Conservation (phyloP, 2,329 filamentous ascomycete species). For the Harringtonia lauricola region DNA sequence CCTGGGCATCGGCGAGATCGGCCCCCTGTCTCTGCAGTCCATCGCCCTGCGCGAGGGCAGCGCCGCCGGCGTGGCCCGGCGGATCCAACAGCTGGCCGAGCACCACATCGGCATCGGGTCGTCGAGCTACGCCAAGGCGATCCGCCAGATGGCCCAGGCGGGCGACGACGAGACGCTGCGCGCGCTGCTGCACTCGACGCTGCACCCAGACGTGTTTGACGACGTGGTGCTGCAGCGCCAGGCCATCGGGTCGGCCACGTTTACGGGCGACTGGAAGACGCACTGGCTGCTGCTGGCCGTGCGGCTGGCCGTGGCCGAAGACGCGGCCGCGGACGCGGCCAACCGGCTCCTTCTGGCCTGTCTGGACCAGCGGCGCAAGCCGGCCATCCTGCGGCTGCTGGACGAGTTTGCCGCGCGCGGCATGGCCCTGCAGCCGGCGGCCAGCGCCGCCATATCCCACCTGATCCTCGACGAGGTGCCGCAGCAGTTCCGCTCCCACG, state of each 20-base stretch:
- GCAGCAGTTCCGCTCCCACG: constrained; percentile 11
- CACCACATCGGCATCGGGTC: constrained; percentile 51
- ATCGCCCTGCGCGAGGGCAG: constrained; percentile 54
- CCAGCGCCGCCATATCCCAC: constrained; percentile 16
- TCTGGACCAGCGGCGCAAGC: constrained; percentile 16
- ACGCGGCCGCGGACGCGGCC: constrained; percentile 17
- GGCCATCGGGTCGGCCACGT: constrained; percentile 24
- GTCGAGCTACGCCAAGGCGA: constrained; percentile 52
- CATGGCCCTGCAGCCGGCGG: constrained; percentile 17
- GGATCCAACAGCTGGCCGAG: constrained; percentile 49
- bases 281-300: constrained; percentile 33
- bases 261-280: constrained; percentile 27
- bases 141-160: constrained; percentile 51
- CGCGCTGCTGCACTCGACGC: constrained; percentile 34
- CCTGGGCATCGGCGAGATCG: constrained; percentile 61
- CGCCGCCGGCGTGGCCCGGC: constrained; percentile 41
- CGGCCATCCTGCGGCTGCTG: constrained; percentile 21
- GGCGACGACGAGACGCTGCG: constrained; percentile 39
- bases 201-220: constrained; percentile 46
- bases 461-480: constrained; percentile 19
- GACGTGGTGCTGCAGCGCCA: constrained; percentile 28
- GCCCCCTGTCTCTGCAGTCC: constrained; percentile 65
- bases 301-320: constrained; percentile 22
- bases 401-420: constrained; percentile 24
- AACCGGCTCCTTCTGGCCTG: constrained; percentile 23